Percentiles rank a stretch among this genome's conserved stretches.
Evolutionary conservation across 495 filamentous ascomycete genomes (phyloP).

Genomic region (Neurospora sp.): DNA sequence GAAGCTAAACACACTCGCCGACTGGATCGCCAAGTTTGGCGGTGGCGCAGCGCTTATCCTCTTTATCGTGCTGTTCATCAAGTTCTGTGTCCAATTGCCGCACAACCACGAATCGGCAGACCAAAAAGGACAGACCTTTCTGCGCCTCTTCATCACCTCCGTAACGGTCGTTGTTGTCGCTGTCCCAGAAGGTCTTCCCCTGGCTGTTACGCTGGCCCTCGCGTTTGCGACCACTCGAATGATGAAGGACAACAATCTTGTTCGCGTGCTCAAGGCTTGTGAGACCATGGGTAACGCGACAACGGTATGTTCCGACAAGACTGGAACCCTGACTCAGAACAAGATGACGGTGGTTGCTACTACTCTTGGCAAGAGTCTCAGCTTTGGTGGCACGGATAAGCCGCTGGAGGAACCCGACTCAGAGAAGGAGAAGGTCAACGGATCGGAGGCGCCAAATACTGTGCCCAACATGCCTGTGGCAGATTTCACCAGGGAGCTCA

Average conservation of each 20-base stretch:
- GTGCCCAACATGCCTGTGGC: constrained; percentile 23
- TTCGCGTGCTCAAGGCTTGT: constrained; percentile 80
- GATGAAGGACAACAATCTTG: constrained; percentile 91
- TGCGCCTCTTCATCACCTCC: constrained; percentile 89
- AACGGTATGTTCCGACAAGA: constrained; percentile 94
- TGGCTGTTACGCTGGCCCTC: constrained; percentile 90
- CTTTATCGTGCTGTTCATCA: constrained; percentile 83
- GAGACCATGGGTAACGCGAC: constrained; percentile 98
- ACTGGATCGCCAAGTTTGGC: constrained; percentile 88
- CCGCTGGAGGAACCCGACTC: constrained; percentile 12
- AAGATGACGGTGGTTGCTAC: constrained; percentile 83
- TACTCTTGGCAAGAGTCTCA: constrained; percentile 56
- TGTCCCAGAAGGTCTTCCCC: constrained; percentile 87
- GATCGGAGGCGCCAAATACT: constrained; percentile 2
- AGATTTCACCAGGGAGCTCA: constrained; percentile 38
- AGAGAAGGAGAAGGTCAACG: constrained; percentile 2
- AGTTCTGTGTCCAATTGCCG: constrained; percentile 64
- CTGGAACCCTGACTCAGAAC: constrained; percentile 88
- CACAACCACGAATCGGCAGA: constrained; percentile 41
- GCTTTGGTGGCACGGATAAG: constrained; percentile 45
- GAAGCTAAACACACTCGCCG: constrained; percentile 80
- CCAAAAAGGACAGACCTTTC: constrained; percentile 77
- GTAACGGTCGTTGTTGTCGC: constrained; percentile 96
- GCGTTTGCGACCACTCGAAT: constrained; percentile 92
- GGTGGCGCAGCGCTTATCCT: constrained; percentile 71